Base-by-base conservation (phyloP, 73 alveolate species). In the Urostyla sp. region DNA sequence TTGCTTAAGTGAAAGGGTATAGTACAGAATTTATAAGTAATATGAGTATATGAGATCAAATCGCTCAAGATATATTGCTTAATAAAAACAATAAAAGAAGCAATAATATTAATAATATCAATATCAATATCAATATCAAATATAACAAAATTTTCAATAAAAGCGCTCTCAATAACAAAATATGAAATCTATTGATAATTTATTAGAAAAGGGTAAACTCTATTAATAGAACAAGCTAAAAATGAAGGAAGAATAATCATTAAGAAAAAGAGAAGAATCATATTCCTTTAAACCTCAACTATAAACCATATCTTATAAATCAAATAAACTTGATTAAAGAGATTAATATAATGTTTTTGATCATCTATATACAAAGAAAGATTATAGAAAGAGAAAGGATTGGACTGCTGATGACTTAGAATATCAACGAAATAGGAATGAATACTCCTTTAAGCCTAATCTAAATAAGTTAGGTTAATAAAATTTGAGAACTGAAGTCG, bases 211-310 rank as follows among this genome's bases (percentile, higher is more conserved):
- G 44, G 79, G 79, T 5, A 38, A 63, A 40, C 61, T 43, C 2
- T 63, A 63, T 40, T 45, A 63, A 46, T 5, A 2, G 35, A 63
- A 63, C 18, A 63, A 38, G 26, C 10, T 43, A 18, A 10, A 40
- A 28, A 1, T 63, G 43, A 1, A 10, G 3, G 35, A 38, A 16
- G 79, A 63, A 10, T 13, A n/a, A 23, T 37, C 37, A 40, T 2
- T 43, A 37, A 13, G 44, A 24, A 23, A 1, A 4, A 38, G 27
- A 8, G 58, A 63, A 5, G 48, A 63, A n/a, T 10, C 16, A 63
- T 63, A 11, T 24, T 43, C 79, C 6, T 63, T 63, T 28, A 63
- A 63, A 50, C 79, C 79, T 20, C 26, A 63, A 24, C 4, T 63
- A 37, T 13, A 63, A 38, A 0, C 79, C 3, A 38, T 26, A 38